These are phyloP conservation scores for Ceratocystis cacaofunesta DNA, from an alignment of 2,329 filamentous ascomycete species.

Conservation along the genomic window DNA sequence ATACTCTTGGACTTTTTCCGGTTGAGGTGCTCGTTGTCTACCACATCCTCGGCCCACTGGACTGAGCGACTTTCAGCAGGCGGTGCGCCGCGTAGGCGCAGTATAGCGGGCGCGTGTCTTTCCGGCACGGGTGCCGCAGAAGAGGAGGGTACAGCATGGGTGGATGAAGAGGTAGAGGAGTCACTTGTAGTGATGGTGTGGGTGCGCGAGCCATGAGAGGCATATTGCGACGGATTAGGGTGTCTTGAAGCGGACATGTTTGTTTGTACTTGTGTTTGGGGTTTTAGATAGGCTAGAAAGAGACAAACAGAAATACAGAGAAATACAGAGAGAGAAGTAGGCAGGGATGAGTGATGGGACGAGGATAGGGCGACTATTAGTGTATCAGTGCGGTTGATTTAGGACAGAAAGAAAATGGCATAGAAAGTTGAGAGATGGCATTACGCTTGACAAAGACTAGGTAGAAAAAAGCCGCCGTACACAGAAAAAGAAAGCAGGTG, in stretches of 20 bases:
- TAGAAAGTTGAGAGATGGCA: background rate
- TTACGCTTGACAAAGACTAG: background rate
- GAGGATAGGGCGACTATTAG: background rate
- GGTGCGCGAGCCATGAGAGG: slow-evolving; percentile 3
- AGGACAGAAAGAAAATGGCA: background rate
- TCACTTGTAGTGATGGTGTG: slow-evolving; percentile 6
- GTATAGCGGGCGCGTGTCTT: slow-evolving; percentile 22
- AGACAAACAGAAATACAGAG: background rate
- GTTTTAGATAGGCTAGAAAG: too few species aligned
- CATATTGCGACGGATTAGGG: background rate
- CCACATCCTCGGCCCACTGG: slow-evolving; percentile 80
- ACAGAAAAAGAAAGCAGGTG: background rate
- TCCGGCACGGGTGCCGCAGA: background rate
- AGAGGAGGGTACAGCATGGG: background rate
- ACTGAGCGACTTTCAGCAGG: slow-evolving; percentile 45
- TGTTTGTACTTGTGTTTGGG: background rate
- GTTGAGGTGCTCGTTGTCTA: slow-evolving; percentile 90
- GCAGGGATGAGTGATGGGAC: background rate
- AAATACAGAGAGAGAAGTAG: background rate
- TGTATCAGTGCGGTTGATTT: background rate
- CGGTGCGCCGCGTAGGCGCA: slow-evolving; percentile 39
- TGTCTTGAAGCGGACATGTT: slow-evolving; percentile 2
- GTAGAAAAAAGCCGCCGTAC: background rate
- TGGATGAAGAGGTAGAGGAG: background rate
- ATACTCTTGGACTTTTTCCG: slow-evolving; percentile 88